Evolutionary conservation across 768 basidiomycete species (phyloP).

Genomic region (Amanita brunnescens): DNA sequence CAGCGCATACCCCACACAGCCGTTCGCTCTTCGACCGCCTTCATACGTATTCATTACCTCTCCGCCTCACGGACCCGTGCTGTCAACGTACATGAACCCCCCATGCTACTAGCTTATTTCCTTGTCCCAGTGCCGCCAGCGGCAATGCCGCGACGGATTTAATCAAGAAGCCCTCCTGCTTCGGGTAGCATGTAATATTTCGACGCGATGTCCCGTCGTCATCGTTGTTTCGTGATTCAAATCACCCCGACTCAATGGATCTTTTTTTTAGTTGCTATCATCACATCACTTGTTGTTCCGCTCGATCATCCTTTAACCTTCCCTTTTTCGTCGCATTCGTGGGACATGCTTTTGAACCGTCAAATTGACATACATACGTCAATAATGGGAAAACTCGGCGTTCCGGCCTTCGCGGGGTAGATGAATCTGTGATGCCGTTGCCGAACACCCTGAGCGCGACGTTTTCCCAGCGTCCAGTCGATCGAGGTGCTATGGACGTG

Average conservation of each 20-base stretch:
- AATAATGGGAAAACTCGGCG: background rate
- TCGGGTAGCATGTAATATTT: background rate
- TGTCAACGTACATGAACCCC: background rate
- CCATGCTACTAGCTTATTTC: background rate
- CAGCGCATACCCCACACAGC: background rate
- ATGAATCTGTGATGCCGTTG: background rate
- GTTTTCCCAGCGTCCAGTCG: background rate
- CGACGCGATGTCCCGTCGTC: slow-evolving; percentile 8
- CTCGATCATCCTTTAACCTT: slow-evolving; percentile 8
- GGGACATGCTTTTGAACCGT: slow-evolving; percentile 1
- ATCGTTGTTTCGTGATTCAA: slow-evolving; percentile 7
- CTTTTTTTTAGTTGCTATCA: slow-evolving; percentile 5
- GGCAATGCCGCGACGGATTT: slow-evolving; percentile 8
- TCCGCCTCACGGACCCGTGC: slow-evolving; percentile 4
- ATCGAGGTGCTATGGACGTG: background rate
- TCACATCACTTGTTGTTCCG: slow-evolving; percentile 9
- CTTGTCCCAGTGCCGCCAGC: background rate
- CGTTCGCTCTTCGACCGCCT: background rate
- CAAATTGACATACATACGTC: slow-evolving; percentile 3
- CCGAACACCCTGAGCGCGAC: background rate
- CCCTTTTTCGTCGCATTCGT: background rate
- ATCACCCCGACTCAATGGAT: slow-evolving; percentile 5
- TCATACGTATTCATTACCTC: slow-evolving; percentile 4
- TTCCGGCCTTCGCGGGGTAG: slow-evolving; percentile 7
- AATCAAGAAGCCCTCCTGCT: slow-evolving; percentile 2